Conservation (phyloP, 495 filamentous ascomycete genomes). For the Aspergillus haitiensis region DNA sequence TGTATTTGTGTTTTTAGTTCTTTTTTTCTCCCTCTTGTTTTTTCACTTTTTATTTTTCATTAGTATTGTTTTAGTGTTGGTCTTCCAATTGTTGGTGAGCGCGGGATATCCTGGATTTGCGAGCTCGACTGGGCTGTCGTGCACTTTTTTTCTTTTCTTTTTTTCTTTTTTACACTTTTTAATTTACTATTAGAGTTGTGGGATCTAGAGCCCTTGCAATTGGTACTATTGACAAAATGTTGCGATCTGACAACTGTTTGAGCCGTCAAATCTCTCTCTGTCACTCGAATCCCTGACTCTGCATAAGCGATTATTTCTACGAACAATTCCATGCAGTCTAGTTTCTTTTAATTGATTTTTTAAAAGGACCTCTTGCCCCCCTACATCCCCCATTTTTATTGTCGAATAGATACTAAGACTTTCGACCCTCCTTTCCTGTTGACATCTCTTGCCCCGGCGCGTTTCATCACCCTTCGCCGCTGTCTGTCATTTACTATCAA, state of each 20-base stretch:
- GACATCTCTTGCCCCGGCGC: conserved; percentile 10
- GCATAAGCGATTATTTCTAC: conserved; percentile 23
- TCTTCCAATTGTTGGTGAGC: background rate
- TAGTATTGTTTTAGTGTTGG: background rate
- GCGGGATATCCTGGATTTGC: background rate
- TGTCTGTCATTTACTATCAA: conserved; percentile 3
- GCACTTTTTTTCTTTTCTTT: background rate
- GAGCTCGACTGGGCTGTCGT: background rate
- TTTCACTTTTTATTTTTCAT: background rate
- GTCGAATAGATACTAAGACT: conserved; percentile 19
- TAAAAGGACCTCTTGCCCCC: conserved; percentile 11
- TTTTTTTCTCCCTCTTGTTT: no score
- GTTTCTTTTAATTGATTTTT: conserved; percentile 12
- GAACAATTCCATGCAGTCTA: conserved; percentile 24
- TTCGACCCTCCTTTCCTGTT: conserved; percentile 15
- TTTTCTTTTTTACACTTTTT: background rate
- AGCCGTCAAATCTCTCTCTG: conserved; percentile 17
- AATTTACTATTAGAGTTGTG: background rate
- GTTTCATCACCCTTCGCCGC: conserved; percentile 3
- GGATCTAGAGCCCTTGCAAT: background rate
- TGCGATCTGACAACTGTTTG: conserved; percentile 13
- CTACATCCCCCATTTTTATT: conserved; percentile 16
- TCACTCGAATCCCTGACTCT: conserved; percentile 17
- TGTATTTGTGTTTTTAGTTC: no score
- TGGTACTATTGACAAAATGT: background rate